Conservation (phyloP, 305 asterid genomes). For the Fraxinus greggii region DNA sequence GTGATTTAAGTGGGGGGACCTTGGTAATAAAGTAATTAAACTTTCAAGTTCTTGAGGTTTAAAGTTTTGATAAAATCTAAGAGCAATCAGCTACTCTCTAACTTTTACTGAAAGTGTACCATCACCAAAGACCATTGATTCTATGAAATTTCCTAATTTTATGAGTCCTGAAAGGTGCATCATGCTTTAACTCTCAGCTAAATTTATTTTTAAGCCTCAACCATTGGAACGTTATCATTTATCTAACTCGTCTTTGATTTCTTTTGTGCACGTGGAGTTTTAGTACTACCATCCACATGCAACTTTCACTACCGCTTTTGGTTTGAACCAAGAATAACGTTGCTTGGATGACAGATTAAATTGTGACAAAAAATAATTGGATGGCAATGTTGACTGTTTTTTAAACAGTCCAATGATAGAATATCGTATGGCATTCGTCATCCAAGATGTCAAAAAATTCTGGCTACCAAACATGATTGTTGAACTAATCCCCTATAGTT, state of each 20-base stretch:
- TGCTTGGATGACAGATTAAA: too few relatives aligned
- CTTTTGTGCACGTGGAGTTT: conserved; percentile 41
- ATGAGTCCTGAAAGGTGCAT: conserved; percentile 73
- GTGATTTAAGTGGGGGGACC: too few relatives aligned
- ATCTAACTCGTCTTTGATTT: not conserved
- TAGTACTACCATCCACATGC: conserved; percentile 56
- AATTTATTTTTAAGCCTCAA: not conserved
- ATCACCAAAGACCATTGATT: conserved; percentile 70
- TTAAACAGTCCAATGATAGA: too few relatives aligned
- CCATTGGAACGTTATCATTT: not conserved
- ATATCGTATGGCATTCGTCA: too few relatives aligned
- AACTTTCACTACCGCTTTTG: conserved; percentile 47
- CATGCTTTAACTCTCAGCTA: not conserved
- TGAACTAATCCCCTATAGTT: conserved; percentile 45
- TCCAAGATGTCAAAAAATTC: too few relatives aligned
- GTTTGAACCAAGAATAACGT: conserved; percentile 30
- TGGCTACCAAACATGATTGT: not conserved
- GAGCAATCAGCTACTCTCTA: conserved; percentile 33
- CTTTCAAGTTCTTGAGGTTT: too few relatives aligned
- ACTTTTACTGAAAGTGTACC: conserved; percentile 54
- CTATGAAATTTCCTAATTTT: conserved; percentile 62
- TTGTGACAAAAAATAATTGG: too few relatives aligned
- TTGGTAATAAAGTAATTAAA: too few relatives aligned
- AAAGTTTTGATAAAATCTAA: too few relatives aligned
- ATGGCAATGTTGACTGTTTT: too few relatives aligned